Evolutionary conservation across 805 yeast genomes (phyloP), one percentile per base, ranked within the genome.

Genomic region (Candida odintsovae): DNA sequence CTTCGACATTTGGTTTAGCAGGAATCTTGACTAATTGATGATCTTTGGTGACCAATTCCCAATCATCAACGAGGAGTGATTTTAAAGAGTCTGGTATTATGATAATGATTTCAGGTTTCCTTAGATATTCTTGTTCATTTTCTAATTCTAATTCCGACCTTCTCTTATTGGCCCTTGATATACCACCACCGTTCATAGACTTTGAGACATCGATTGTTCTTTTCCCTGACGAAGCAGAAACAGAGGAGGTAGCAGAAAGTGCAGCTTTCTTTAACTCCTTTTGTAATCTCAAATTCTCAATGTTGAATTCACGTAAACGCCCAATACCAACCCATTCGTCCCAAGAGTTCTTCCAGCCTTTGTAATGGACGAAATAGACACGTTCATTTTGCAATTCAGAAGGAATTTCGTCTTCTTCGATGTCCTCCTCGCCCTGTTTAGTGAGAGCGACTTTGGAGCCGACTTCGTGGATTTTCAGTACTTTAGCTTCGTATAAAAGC

Each of bases 321-420:
- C 78, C 82, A 8, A 66, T 64, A 1, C 77, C 75, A 1, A 92
- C 92, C 99, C 99, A 92, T 64, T 92, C 99, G 62, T 92, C 98
- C 96, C 97, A 92, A 48, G 90, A 82, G 16, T 83, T 66, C 59
- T 90, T 92, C 99, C 99, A 92, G 3, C 99, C 98, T 55, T 83
- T 85, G 65, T 92, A 92, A 61, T 94, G 99, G 16, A 92, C 78
- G 54, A 72, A 82, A 65, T 80, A 90, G 26, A 81, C 72, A 19
- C 55, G 54, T 37, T 65, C 67, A 18, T 57, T 63, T 23, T 51
- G 53, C 18, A 71, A 47, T 12, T 68, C 73, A 16, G 56, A 64
- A 1, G 77, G 73, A 11, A 72, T 51, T 31, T 49, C 50, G 20
- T 39, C 47, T 1, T 40, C 47, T 18, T 51, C 51, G 13, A 50